Conservation (phyloP, 441 rosid species). For the Erysimum cheiri region DNA sequence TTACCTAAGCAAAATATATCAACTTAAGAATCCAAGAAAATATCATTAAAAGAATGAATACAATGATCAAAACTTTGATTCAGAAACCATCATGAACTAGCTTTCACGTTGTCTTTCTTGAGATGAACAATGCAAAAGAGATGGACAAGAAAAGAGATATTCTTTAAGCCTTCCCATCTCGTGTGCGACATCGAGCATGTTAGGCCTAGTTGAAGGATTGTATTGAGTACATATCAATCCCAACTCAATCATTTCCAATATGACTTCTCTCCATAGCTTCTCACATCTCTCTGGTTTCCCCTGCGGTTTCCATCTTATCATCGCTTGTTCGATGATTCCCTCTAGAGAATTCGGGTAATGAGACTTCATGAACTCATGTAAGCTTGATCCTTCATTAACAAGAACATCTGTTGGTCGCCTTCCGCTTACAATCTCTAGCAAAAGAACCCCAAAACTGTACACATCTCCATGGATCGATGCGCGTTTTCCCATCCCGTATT, state of each 20-base stretch:
- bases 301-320: slow-evolving; percentile 49
- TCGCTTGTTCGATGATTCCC: slow-evolving; percentile 60
- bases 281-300: slow-evolving; percentile 43
- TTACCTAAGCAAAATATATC: slow-evolving; percentile 2
- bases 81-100: slow-evolving; percentile 33
- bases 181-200: slow-evolving; percentile 72
- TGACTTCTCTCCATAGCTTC: slow-evolving; percentile 58
- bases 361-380: slow-evolving; percentile 77
- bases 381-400: slow-evolving; percentile 64
- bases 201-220: slow-evolving; percentile 78
- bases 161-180: slow-evolving; percentile 81
- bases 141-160: slow-evolving; percentile 55
- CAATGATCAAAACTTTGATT: slow-evolving; percentile 24
- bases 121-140: slow-evolving; percentile 26
- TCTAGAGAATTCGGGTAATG: slow-evolving; percentile 69
- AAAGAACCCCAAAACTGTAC: slow-evolving; percentile 81
- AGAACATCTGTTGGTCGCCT: slow-evolving; percentile 69
- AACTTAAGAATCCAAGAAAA: slow-evolving; percentile 31
- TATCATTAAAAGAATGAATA: slow-evolving; percentile 24
- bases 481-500: slow-evolving; percentile 80
- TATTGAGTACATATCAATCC: slow-evolving; percentile 81
- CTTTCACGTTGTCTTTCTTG: slow-evolving; percentile 34
- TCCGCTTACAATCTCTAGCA: slow-evolving; percentile 76
- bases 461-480: slow-evolving; percentile 88
- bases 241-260: slow-evolving; percentile 73